A percentile compares a stretch with the other conserved stretches of the same genome.
These are phyloP conservation scores for Penicillium sp. DNA, from an alignment of 2,329 filamentous ascomycete genomes.

Conservation along the genomic window DNA sequence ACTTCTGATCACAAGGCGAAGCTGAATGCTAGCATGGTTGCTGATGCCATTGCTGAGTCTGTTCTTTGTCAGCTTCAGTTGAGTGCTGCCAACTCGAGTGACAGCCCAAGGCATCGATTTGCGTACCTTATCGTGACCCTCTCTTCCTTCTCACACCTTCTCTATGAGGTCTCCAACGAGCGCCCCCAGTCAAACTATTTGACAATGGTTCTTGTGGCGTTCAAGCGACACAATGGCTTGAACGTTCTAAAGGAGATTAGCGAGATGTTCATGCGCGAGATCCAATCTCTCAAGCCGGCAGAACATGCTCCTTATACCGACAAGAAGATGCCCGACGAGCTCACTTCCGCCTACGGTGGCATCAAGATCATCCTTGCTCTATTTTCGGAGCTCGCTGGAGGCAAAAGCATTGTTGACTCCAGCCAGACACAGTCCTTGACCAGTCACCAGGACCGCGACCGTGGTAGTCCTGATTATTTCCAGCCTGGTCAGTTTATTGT, in stretches of 20 bases:
- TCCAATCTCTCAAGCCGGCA: conserved; percentile 52
- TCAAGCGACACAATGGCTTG: conserved; percentile 81
- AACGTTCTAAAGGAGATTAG: conserved; percentile 74
- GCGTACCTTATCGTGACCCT: conserved; percentile 83
- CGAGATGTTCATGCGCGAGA: conserved; percentile 66
- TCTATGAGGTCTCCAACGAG: conserved; percentile 67
- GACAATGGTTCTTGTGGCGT: conserved; percentile 80
- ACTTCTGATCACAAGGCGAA: conserved; percentile 68
- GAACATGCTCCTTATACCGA: conserved; percentile 44
- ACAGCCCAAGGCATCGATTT: conserved; percentile 66
- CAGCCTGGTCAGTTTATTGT: conserved; percentile 77
- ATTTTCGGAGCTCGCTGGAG: conserved; percentile 74
- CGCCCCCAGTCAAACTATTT: conserved; percentile 57
- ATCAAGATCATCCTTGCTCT: conserved; percentile 85
- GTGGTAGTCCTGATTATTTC: conserved; percentile 64
- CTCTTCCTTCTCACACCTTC: conserved; percentile 74
- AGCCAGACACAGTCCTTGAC: conserved; percentile 62
- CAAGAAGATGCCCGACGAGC: conserved; percentile 46
- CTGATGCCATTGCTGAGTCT: conserved; percentile 72
- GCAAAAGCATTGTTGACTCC: conserved; percentile 81
- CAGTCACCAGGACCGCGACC: conserved; percentile 58
- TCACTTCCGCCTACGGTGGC: conserved; percentile 60
- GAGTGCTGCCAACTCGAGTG: conserved; percentile 49
- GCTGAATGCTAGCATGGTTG: conserved; percentile 65
- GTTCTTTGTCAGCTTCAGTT: conserved; percentile 69